These are phyloP conservation scores for Fusarium abutilonis DNA, from an alignment of 2,329 filamentous ascomycete species.

Conservation along the genomic window DNA sequence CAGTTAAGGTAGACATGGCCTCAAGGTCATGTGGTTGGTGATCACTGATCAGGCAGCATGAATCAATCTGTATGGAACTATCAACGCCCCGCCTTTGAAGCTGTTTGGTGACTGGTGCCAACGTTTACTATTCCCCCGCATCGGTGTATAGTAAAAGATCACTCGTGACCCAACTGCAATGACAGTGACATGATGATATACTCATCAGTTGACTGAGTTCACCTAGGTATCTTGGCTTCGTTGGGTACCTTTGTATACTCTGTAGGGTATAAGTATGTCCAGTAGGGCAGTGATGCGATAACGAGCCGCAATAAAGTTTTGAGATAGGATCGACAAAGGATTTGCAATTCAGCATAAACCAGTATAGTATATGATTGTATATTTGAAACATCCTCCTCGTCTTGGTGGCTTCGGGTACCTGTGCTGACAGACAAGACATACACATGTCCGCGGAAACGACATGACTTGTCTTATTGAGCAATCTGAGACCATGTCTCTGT, in stretches of 20 bases:
- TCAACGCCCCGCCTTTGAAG: slow-evolving; percentile 15
- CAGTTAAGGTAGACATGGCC: slow-evolving; percentile 15
- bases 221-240: not conserved
- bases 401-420: slow-evolving; percentile 30
- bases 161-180: slow-evolving; percentile 29
- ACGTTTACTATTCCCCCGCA: slow-evolving; percentile 23
- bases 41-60: slow-evolving; percentile 15
- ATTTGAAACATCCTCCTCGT: not conserved
- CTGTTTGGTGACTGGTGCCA: slow-evolving; percentile 29
- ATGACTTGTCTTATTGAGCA: slow-evolving; percentile 18
- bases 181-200: slow-evolving; percentile 19
- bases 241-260: slow-evolving; percentile 8
- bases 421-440: slow-evolving; percentile 14
- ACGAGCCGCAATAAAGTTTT: slow-evolving; percentile 1
- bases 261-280: too few species aligned
- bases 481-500: slow-evolving; percentile 6
- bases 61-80: slow-evolving; percentile 15
- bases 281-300: slow-evolving; percentile 3
- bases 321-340: slow-evolving; percentile 37
- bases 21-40: slow-evolving; percentile 38
- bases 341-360: slow-evolving; percentile 10
- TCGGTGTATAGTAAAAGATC: slow-evolving; percentile 15
- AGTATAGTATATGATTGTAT: not conserved
- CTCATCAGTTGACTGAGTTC: slow-evolving; percentile 1
- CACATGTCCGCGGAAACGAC: slow-evolving; percentile 7